Percentiles rank a stretch among this genome's conserved stretches.
Evolutionary conservation across 2,329 filamentous ascomycete species (phyloP).

Genomic region (Leptosphaerulina australis): DNA sequence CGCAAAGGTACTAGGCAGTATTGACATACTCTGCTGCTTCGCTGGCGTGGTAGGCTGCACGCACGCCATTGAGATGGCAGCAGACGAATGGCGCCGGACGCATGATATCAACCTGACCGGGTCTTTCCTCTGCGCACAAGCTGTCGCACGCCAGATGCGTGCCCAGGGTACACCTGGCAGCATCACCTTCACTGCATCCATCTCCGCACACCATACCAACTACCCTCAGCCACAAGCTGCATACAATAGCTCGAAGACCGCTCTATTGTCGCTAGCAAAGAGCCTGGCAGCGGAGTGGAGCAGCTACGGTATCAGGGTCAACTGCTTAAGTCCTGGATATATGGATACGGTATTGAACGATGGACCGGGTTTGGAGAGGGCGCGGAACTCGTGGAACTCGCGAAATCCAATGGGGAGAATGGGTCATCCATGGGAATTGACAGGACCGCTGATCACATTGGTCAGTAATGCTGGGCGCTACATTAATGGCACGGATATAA

Average conservation of each 20-base stretch:
- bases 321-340: constrained; percentile 74
- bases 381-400: constrained; percentile 62
- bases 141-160: constrained; percentile 56
- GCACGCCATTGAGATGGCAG: constrained; percentile 64
- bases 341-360: constrained; percentile 79
- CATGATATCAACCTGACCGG: constrained; percentile 76
- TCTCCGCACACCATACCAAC: constrained; percentile 72
- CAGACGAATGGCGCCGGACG: constrained; percentile 65
- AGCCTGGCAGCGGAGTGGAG: constrained; percentile 77
- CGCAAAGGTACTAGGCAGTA: constrained; percentile 54
- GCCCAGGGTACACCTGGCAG: constrained; percentile 59
- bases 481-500: constrained; percentile 70
- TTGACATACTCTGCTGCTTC: constrained; percentile 67
- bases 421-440: constrained; percentile 67
- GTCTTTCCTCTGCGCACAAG: constrained; percentile 72
- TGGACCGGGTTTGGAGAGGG: constrained; percentile 62
- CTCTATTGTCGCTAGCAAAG: constrained; percentile 66
- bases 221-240: constrained; percentile 73
- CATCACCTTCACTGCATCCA: constrained; percentile 70
- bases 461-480: constrained; percentile 68
- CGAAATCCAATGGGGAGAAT: constrained; percentile 70
- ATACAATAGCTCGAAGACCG: constrained; percentile 76
- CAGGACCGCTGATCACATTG: constrained; percentile 66
- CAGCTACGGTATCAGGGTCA: constrained; percentile 71
- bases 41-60: constrained; percentile 71